phyloP scores from a whole-genome alignment of 108 stramenopile species.

The Stephanodiscus triporus region DNA sequence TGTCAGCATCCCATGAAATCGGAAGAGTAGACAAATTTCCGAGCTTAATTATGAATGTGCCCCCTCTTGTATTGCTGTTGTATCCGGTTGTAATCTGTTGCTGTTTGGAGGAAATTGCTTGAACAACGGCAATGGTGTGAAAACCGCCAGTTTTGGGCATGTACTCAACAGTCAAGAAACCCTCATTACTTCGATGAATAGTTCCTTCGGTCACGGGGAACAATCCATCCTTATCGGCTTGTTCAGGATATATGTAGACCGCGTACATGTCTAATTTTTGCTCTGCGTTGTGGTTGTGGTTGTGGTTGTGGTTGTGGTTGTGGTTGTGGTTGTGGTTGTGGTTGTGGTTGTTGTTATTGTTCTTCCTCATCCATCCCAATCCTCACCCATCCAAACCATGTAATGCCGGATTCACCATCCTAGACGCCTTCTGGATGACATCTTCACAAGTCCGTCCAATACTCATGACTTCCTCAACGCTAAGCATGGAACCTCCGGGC shows the following conservation, averaged over 20 bases:
- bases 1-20: constrained; percentile 65
- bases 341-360: no score
- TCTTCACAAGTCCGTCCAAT: constrained; percentile 99
- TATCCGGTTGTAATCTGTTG: constrained; percentile 58
- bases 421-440: constrained; percentile 98
- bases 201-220: constrained; percentile 43
- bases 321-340: no score
- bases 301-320: no score
- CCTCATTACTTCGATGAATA: constrained; percentile 39
- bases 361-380: constrained; percentile 69
- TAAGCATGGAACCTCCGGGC: constrained; percentile 96
- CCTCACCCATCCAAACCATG: constrained; percentile 90
- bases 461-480: constrained; percentile 99
- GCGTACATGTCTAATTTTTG: constrained; percentile 46
- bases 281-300: no score
- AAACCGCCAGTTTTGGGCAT: constrained; percentile 51
- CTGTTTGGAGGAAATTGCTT: constrained; percentile 43
- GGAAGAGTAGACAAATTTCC: constrained; percentile 37
- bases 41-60: constrained; percentile 51
- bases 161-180: constrained; percentile 61
- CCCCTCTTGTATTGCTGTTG: constrained; percentile 38
- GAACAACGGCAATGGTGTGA: constrained; percentile 65
- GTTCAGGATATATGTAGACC: constrained; percentile 55
- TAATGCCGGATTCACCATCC: constrained; percentile 97
- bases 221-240: constrained; percentile 17